Conservation (phyloP, 129 eudicot genomes). For the Saussurea involucrata region DNA sequence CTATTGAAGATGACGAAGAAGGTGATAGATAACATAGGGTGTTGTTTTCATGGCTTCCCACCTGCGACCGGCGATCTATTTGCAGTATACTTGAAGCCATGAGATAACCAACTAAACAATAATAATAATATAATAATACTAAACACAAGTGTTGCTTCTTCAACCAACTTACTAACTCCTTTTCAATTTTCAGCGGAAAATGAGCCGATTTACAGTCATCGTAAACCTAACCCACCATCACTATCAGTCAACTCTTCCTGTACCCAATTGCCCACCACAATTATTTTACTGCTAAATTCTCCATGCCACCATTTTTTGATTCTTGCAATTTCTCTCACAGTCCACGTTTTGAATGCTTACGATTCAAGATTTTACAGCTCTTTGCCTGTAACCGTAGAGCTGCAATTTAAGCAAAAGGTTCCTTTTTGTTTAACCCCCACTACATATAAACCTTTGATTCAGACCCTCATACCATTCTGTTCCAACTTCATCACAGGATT, state of each 20-base stretch:
- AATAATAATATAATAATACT: too few species aligned
- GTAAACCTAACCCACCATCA: constrained; percentile 39
- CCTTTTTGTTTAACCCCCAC: constrained; percentile 9
- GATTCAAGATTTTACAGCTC: constrained; percentile 50
- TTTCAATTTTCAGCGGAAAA: constrained; percentile 8
- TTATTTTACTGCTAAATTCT: constrained; percentile 14
- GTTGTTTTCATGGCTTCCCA: too few species aligned
- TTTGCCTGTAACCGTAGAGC: constrained; percentile 15
- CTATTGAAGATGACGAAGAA: too few species aligned
- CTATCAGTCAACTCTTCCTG: constrained; percentile 29
- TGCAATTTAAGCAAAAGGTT: constrained; percentile 24
- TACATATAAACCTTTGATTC: constrained; percentile 9
- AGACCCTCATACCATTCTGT: not conserved
- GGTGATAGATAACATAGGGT: too few species aligned
- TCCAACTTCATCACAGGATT: not conserved
- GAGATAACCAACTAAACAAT: too few species aligned
- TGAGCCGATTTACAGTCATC: constrained; percentile 22
- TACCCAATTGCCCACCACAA: not conserved
- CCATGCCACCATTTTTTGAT: not conserved
- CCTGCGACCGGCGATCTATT: not conserved
- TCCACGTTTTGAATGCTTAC: constrained; percentile 33
- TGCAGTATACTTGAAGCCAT: too few species aligned
- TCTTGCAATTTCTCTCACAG: not conserved
- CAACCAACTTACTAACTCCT: constrained; percentile 21
- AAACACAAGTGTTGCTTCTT: constrained; percentile 25